phyloP scores from a whole-genome alignment of 2,329 filamentous ascomycete genomes.

The Apiospora kogelbergensis region DNA sequence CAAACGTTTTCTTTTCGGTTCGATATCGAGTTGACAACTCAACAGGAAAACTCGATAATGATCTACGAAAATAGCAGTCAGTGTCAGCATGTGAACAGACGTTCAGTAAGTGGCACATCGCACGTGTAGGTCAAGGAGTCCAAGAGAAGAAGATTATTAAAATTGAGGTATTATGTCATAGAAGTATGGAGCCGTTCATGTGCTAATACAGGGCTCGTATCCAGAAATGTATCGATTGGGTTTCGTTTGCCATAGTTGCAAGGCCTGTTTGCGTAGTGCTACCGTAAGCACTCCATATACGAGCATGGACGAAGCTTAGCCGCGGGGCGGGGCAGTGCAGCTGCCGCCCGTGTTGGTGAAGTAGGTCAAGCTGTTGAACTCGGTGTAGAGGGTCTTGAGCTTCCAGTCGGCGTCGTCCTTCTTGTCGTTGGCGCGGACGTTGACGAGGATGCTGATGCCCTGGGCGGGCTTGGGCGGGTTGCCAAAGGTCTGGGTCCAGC shows the following conservation, averaged over 20 bases:
- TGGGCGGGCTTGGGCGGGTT: slow-evolving; percentile 22
- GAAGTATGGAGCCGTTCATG: not conserved
- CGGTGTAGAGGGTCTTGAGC: slow-evolving; percentile 30
- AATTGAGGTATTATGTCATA: not conserved
- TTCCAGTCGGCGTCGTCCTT: slow-evolving; percentile 31
- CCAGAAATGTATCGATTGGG: not conserved
- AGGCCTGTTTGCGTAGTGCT: too few relatives aligned
- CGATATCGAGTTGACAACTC: too few relatives aligned
- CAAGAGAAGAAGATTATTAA: not conserved
- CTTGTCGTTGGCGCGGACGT: slow-evolving; percentile 14
- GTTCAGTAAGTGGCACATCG: not conserved
- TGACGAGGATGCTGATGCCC: slow-evolving; percentile 31
- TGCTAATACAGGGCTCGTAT: not conserved
- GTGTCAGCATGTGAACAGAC: not conserved
- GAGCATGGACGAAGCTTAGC: not conserved
- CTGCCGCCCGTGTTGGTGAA: slow-evolving; percentile 24
- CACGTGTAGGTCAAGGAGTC: too few relatives aligned
- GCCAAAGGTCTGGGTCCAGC: slow-evolving; percentile 32
- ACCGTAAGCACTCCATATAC: too few relatives aligned
- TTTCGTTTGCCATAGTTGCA: too few relatives aligned
- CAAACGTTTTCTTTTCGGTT: too few relatives aligned
- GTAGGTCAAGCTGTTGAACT: slow-evolving; percentile 34
- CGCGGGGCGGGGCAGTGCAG: not conserved
- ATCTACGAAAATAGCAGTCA: too few relatives aligned
- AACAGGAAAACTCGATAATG: too few relatives aligned